Percentiles rank a stretch among this genome's conserved stretches.
Evolutionary conservation across 164 flowering plant genomes (phyloP).

Genomic region (Macadamia integrifolia): DNA sequence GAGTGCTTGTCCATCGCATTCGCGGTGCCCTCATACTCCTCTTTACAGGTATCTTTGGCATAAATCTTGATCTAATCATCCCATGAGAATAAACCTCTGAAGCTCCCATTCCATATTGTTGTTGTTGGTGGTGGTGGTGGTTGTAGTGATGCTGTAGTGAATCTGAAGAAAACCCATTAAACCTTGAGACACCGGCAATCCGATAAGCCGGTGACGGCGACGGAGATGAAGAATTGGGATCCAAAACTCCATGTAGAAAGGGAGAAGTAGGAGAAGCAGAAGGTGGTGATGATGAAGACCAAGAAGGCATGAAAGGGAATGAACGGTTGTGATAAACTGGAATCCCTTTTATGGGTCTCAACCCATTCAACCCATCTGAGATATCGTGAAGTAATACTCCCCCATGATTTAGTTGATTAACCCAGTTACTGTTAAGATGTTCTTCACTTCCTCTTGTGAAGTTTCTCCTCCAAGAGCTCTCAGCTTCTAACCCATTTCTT

Average conservation of each 20-base stretch:
- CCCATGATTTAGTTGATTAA: slow-evolving; percentile 26
- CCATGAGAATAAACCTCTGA: slow-evolving; percentile 27
- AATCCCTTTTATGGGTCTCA: slow-evolving; percentile 57
- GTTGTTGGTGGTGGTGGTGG: slow-evolving; percentile 26
- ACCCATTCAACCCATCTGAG: slow-evolving; percentile 12
- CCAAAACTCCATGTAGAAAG: slow-evolving; percentile 17
- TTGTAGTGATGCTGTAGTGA: slow-evolving; percentile 14
- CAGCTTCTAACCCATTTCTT: slow-evolving; percentile 9
- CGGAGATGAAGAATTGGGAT: slow-evolving; percentile 12
- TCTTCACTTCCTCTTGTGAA: slow-evolving; percentile 10
- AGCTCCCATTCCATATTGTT: slow-evolving; percentile 26
- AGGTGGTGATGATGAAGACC: neutral
- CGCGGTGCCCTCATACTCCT: slow-evolving; percentile 68
- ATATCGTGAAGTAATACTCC: slow-evolving; percentile 30
- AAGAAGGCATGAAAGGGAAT: slow-evolving; percentile 38
- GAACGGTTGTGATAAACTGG: slow-evolving; percentile 56
- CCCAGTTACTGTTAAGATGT: neutral
- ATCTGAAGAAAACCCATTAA: slow-evolving; percentile 35
- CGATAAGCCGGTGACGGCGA: slow-evolving; percentile 12
- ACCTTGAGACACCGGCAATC: slow-evolving; percentile 22
- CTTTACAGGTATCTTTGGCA: slow-evolving; percentile 45
- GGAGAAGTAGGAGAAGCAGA: slow-evolving; percentile 13
- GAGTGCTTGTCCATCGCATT: slow-evolving; percentile 73
- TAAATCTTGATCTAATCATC: slow-evolving; percentile 46
- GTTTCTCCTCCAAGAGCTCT: slow-evolving; percentile 18